These are phyloP conservation scores for Fusarium tupiense DNA, from an alignment of 2,329 filamentous ascomycete genomes.

Conservation along the genomic window DNA sequence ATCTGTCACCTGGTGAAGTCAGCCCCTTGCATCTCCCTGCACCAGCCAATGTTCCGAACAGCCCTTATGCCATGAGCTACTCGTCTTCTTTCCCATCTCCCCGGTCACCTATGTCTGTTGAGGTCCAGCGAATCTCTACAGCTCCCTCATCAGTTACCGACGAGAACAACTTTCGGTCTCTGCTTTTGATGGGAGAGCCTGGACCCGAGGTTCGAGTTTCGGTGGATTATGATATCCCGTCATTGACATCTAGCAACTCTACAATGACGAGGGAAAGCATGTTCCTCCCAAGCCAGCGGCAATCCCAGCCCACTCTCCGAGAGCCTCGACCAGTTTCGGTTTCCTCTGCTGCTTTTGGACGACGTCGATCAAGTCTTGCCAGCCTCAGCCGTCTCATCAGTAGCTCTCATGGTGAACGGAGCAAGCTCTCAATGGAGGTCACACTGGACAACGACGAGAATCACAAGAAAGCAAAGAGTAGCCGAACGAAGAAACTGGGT, in stretches of 20 bases:
- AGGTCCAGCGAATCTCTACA: slow-evolving; percentile 77
- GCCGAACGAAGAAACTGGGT: slow-evolving; percentile 75
- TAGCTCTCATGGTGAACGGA: slow-evolving; percentile 77
- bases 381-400: slow-evolving; percentile 81
- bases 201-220: slow-evolving; percentile 78
- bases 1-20: slow-evolving; percentile 62
- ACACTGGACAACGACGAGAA: slow-evolving; percentile 64
- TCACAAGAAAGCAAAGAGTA: slow-evolving; percentile 63
- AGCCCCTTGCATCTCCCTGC: slow-evolving; percentile 57
- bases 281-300: slow-evolving; percentile 56
- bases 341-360: slow-evolving; percentile 69
- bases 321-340: slow-evolving; percentile 71
- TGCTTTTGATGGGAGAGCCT: slow-evolving; percentile 74
- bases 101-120: slow-evolving; percentile 73
- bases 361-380: slow-evolving; percentile 78
- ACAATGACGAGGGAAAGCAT: slow-evolving; percentile 78
- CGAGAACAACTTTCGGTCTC: slow-evolving; percentile 75
- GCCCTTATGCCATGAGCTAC: slow-evolving; percentile 72
- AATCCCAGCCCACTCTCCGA: slow-evolving; percentile 58
- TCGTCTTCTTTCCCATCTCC: slow-evolving; percentile 77
- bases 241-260: slow-evolving; percentile 78
- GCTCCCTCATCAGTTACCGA: slow-evolving; percentile 79
- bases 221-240: slow-evolving; percentile 75
- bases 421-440: slow-evolving; percentile 78
- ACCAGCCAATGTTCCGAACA: slow-evolving; percentile 60